Evolutionary conservation across 176 grass and related monocot genomes (phyloP).

Genomic region (Zizania latifolia): DNA sequence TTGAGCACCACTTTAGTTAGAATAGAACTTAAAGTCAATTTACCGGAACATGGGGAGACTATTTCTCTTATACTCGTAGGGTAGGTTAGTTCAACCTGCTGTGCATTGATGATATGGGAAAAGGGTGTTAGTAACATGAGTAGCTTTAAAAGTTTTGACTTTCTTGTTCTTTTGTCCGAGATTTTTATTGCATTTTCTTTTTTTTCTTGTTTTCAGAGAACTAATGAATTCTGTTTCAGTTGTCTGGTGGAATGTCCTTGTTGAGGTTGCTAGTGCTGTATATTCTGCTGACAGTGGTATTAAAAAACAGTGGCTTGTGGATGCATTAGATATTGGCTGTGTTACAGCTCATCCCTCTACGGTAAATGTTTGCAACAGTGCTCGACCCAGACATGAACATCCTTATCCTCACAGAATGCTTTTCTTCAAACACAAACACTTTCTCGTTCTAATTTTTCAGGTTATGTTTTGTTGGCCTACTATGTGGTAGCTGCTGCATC

Average conservation of each 20-base stretch:
- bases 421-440: not conserved
- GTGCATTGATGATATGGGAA: not conserved
- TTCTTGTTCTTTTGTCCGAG: no score
- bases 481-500: conserved; percentile 64
- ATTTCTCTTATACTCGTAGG: not conserved
- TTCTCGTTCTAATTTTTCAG: conserved; percentile 41
- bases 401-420: not conserved
- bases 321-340: conserved; percentile 78
- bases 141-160: not conserved
- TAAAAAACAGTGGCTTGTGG: conserved; percentile 84
- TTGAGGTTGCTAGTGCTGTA: conserved; percentile 64
- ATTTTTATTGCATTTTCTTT: not conserved
- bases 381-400: not conserved
- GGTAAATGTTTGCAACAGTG: conserved; percentile 41
- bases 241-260: conserved; percentile 75
- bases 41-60: not conserved
- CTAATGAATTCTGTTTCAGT: conserved; percentile 38
- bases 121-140: not conserved
- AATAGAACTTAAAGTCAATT: not conserved
- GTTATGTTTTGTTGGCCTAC: conserved; percentile 67
- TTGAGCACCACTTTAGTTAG: not conserved
- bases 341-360: conserved; percentile 68
- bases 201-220: not conserved
- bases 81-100: not conserved
- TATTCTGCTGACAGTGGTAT: conserved; percentile 38